Base-by-base conservation (phyloP, 1,284 basidiomycete species). In the Cryptococcus neoformans region DNA sequence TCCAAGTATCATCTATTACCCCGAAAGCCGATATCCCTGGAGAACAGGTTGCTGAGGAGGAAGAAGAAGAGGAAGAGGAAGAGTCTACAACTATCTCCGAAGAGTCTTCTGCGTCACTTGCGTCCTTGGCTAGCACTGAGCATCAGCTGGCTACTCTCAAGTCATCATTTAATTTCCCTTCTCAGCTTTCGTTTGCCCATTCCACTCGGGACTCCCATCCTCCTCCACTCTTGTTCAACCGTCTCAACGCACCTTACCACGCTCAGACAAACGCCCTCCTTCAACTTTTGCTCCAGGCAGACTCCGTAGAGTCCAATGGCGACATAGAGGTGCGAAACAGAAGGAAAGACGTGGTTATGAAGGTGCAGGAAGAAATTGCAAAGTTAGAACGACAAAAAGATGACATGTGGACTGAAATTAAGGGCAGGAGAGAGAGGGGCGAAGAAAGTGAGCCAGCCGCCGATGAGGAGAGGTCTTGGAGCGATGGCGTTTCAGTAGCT, bases 371-470 rank as follows among this genome's bases (percentile, higher is more conserved):
- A 53, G 95, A 99, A 79, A 85, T 99, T 57, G 80, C 79, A 5
- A 80, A 86, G 64, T 95, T 98, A 78, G 93, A 86, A 64, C 91
- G 94, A 69, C 76, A 95, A 76, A 78, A 98, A 63, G 89, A 94
- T 69, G 84, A 85, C 66, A 78, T 98, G 53, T 82, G 85, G 17
- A 28, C 17, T 8, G 45, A 57, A 57, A 55, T 57, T 7, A 58
- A 46, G 57, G 44, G 12, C 10, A 46, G 57, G 42, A 46, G 56
- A 42, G 53, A 53, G 44, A 44, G 21, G 36, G 54, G 49, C 38
- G 35, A 39, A 38, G 53, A 49, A 16, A 51, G 41, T 17, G 49
- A 39, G 11, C 42, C 34, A n/a, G 34, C 47, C 47, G 47, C 42
- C 28, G 21, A 52, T 8, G 38, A 37, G 14, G 48, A 46, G 28